A percentile compares a stretch with the other conserved stretches of the same genome.
These are phyloP conservation scores for Phytophthora syringae DNA, from an alignment of 352 stramenopile genomes.

Conservation along the genomic window DNA sequence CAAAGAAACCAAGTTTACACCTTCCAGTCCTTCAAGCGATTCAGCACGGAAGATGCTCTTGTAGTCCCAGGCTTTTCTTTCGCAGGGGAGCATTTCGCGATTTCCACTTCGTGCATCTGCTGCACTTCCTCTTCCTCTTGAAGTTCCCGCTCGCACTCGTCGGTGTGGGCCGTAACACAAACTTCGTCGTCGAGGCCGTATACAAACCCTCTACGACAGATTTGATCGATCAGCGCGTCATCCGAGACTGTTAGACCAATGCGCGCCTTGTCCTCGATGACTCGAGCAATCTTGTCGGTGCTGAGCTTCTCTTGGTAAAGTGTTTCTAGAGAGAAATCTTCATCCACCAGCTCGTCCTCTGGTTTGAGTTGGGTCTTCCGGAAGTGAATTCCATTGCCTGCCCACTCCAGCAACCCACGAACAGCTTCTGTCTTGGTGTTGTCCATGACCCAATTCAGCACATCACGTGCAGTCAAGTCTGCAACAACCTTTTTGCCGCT, in stretches of 20 bases:
- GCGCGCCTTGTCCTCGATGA: slow-evolving; percentile 35
- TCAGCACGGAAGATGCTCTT: slow-evolving; percentile 13
- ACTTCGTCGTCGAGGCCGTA: slow-evolving; percentile 50
- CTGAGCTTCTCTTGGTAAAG: slow-evolving; percentile 42
- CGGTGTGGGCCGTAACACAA: slow-evolving; percentile 33
- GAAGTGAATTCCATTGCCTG: slow-evolving; percentile 78
- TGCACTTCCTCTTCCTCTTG: slow-evolving; percentile 56
- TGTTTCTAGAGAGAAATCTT: slow-evolving; percentile 55
- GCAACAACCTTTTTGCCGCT: slow-evolving; percentile 11
- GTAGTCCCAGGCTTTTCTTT: slow-evolving; percentile 30
- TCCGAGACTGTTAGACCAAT: slow-evolving; percentile 1
- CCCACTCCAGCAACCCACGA: slow-evolving; percentile 79
- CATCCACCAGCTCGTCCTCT: slow-evolving; percentile 40
- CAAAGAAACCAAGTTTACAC: slow-evolving; percentile 4
- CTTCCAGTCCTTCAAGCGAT: slow-evolving; percentile 22
- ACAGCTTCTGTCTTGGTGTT: slow-evolving; percentile 81
- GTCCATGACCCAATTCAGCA: slow-evolving; percentile 89
- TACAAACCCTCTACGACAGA: slow-evolving; percentile 9
- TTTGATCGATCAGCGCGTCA: slow-evolving; percentile 19
- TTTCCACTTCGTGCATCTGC: slow-evolving; percentile 33
- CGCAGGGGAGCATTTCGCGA: slow-evolving; percentile 4
- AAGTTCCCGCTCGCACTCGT: slow-evolving; percentile 60
- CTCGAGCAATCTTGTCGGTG: slow-evolving; percentile 38
- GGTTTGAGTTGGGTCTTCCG: slow-evolving; percentile 32
- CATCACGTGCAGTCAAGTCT: slow-evolving; percentile 26